These are phyloP conservation scores for Xylaria sp. DNA, from an alignment of 2,329 filamentous ascomycete species.

Conservation along the genomic window DNA sequence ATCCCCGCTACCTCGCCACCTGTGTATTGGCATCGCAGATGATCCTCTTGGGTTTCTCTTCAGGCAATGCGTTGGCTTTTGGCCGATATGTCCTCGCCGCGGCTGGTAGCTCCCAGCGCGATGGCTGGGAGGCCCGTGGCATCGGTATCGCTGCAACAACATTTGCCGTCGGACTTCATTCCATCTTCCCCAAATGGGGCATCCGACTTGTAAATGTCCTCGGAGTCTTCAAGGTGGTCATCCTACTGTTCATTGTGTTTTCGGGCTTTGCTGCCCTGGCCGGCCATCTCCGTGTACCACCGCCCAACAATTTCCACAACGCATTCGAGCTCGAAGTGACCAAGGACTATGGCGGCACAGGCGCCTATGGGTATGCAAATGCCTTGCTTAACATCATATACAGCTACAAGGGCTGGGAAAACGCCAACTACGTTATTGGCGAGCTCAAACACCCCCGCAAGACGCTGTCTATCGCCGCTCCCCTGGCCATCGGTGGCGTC, in stretches of 20 bases:
- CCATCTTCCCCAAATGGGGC: conserved; percentile 65
- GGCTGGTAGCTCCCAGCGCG: conserved; percentile 56
- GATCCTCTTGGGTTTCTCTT: conserved; percentile 69
- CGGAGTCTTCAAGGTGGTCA: conserved; percentile 68
- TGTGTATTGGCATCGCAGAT: conserved; percentile 70
- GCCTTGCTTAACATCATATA: conserved; percentile 69
- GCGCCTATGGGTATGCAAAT: conserved; percentile 64
- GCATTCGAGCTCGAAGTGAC: conserved; percentile 60
- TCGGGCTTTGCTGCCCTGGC: conserved; percentile 67
- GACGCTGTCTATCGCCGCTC: conserved; percentile 66
- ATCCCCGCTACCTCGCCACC: conserved; percentile 67
- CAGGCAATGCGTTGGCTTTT: conserved; percentile 68
- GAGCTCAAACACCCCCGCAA: conserved; percentile 66
- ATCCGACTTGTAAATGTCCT: conserved; percentile 68
- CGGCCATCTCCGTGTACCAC: conserved; percentile 58
- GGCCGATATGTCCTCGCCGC: conserved; percentile 68
- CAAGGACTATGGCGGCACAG: conserved; percentile 58
- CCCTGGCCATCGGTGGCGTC: conserved; percentile 66
- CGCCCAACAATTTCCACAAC: conserved; percentile 67
- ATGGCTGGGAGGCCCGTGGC: conserved; percentile 67
- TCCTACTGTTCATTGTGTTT: conserved; percentile 70
- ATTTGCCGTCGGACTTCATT: conserved; percentile 64
- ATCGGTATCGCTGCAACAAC: conserved; percentile 65
- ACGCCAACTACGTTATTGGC: conserved; percentile 69
- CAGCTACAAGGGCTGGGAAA: conserved; percentile 72